phyloP scores from a whole-genome alignment of 2,329 filamentous ascomycete genomes.

The Botryotinia globosa region DNA sequence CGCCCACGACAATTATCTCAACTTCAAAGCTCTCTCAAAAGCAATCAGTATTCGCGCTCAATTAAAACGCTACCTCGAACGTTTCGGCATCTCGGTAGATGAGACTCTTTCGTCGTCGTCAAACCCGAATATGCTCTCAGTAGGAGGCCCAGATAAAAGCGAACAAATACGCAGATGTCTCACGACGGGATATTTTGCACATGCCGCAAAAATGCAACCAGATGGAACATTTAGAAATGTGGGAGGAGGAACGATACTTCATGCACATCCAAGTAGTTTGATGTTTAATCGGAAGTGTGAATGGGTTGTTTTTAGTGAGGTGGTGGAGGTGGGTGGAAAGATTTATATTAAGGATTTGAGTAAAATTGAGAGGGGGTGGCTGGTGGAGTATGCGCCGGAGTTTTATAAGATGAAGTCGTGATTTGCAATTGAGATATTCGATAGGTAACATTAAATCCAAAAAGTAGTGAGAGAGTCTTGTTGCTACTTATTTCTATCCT shows the following conservation, averaged over 20 bases:
- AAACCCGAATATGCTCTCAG: slow-evolving; percentile 38
- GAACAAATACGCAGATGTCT: slow-evolving; percentile 82
- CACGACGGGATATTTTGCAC: slow-evolving; percentile 86
- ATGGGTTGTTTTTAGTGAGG: slow-evolving; percentile 94
- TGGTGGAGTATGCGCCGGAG: slow-evolving; percentile 81
- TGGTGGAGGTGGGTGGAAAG: slow-evolving; percentile 85
- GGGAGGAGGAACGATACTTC: slow-evolving; percentile 71
- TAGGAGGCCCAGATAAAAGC: slow-evolving; percentile 49
- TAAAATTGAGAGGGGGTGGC: slow-evolving; percentile 92
- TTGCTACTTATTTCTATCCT: not conserved
- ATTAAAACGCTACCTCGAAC: slow-evolving; percentile 80
- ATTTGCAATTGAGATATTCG: fast-evolving
- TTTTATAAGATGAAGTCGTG: slow-evolving; percentile 64
- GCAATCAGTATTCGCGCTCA: slow-evolving; percentile 86
- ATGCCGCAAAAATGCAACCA: slow-evolving; percentile 89
- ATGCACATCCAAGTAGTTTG: slow-evolving; percentile 87
- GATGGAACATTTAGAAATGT: slow-evolving; percentile 88
- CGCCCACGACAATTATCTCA: slow-evolving; percentile 82
- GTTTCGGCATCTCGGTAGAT: slow-evolving; percentile 70
- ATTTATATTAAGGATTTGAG: slow-evolving; percentile 87
- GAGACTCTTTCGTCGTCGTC: slow-evolving; percentile 52
- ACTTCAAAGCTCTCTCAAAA: slow-evolving; percentile 77
- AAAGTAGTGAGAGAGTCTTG: not conserved
- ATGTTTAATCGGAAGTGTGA: slow-evolving; percentile 97
- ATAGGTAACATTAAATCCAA: not conserved